phyloP scores from a whole-genome alignment of 2,329 filamentous ascomycete genomes.

The Microcera coccophila region DNA sequence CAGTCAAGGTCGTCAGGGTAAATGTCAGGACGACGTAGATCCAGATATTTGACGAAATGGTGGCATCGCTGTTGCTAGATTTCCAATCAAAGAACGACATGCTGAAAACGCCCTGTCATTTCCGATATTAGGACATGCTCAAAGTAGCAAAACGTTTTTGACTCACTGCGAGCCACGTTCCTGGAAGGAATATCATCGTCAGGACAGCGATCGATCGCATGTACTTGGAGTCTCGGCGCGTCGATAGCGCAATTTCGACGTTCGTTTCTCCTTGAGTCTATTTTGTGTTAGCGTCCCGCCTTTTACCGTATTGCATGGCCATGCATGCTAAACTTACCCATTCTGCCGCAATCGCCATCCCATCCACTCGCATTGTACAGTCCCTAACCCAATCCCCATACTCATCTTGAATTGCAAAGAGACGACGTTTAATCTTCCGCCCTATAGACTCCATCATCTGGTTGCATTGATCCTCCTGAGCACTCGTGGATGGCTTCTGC shows the following conservation, averaged over 20 bases:
- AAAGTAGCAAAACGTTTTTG: neutral
- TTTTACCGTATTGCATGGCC: neutral
- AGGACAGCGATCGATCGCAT: conserved; percentile 9
- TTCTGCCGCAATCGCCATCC: conserved; percentile 8
- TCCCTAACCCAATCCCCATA: conserved; percentile 8
- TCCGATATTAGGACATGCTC: neutral
- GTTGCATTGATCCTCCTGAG: neutral
- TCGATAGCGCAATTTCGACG: conserved; percentile 7
- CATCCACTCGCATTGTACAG: conserved; percentile 8
- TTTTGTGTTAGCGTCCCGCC: neutral
- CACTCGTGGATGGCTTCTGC: neutral
- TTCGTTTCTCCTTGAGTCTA: conserved; percentile 7
- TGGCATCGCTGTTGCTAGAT: neutral
- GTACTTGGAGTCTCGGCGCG: conserved; percentile 1
- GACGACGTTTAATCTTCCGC: neutral
- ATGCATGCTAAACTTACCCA: neutral
- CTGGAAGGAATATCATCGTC: conserved; percentile 9
- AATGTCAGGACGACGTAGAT: conserved; percentile 1
- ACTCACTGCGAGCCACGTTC: conserved; percentile 7
- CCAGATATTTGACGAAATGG: conserved; percentile 1
- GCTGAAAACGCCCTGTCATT: conserved; percentile 1
- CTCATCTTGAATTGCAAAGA: conserved; percentile 4
- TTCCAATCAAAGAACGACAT: conserved; percentile 3
- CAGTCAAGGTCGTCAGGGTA: neutral
- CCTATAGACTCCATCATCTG: neutral